phyloP scores from a whole-genome alignment of 2,329 filamentous ascomycete genomes.

The Elsinoe perseae region DNA sequence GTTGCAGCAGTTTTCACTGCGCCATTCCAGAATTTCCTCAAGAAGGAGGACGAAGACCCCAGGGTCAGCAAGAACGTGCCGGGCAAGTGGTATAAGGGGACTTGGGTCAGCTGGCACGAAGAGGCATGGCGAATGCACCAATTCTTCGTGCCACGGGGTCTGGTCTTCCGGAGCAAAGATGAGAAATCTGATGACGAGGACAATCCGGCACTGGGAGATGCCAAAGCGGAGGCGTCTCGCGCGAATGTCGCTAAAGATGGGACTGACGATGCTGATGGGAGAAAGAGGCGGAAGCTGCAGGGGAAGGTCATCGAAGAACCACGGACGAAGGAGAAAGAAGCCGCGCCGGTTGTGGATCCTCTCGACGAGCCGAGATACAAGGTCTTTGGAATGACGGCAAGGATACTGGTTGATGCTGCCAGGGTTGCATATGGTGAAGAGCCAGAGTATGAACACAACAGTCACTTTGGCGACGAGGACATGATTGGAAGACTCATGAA shows the following conservation, averaged over 20 bases:
- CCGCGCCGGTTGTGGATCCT: constrained; percentile 28
- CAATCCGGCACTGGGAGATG: constrained; percentile 12
- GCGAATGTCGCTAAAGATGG: neutral
- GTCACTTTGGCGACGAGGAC: constrained; percentile 57
- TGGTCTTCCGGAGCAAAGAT: constrained; percentile 16
- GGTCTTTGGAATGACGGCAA: constrained; percentile 91
- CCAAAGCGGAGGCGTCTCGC: constrained; percentile 1
- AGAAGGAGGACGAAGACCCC: constrained; percentile 47
- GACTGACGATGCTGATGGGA: neutral
- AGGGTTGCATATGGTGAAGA: constrained; percentile 73
- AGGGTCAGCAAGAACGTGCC: constrained; percentile 28
- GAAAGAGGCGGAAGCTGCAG: neutral
- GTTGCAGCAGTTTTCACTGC: constrained; percentile 91
- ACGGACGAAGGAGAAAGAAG: constrained; percentile 35
- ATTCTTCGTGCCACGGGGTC: constrained; percentile 62
- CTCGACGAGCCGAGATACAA: constrained; percentile 49
- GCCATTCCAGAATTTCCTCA: constrained; percentile 76
- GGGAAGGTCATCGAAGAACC: neutral
- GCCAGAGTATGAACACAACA: constrained; percentile 73
- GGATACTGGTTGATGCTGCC: constrained; percentile 82
- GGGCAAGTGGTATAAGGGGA: constrained; percentile 75
- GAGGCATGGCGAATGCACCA: constrained; percentile 80
- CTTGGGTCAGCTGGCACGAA: constrained; percentile 73
- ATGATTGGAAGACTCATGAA: constrained; percentile 52
- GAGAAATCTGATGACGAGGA: constrained; percentile 15